Base-by-base conservation (phyloP, 2,329 filamentous ascomycete genomes). In the Aspergillus pseudoviridinutans region DNA sequence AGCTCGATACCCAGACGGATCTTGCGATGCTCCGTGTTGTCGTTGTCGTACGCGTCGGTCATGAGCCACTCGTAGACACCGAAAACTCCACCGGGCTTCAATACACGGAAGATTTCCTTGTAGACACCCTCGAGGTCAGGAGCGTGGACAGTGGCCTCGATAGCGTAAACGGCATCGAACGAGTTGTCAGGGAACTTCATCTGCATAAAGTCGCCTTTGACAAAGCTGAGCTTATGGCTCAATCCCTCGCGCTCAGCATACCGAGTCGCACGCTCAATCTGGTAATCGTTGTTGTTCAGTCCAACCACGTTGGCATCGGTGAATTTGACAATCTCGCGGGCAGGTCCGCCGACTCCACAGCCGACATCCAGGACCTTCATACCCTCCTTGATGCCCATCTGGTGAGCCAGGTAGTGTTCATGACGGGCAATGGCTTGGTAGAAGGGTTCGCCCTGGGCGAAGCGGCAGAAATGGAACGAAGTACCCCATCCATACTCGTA, bases 31-130 rank as follows among this genome's bases (percentile, higher is more conserved):
- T 87, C 82, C 1, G 90, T 76, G 82, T 97, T 92, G 59, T 89
- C 82, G 73, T 96, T 93, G 79, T 97, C 89, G 78, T 97, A 99
- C 25, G 87, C 80, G 62, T 97, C 92, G 6, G 92, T 97, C 94
- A 99, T 97, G 71, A 97, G 82, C 94, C 94, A 97, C 78, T 99
- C 94, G 79, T 97, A 99, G 53, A 97, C 93, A 72, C 93, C 94
- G 68, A 97, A 99, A 53, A 91, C 82, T 74, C 94, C 93, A 59
- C 94, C 94, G 22, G 94, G 94, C 84, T 97, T 99, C 62, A 99
- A 83, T 24, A 97, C 92, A 50, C 91, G 90, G 84, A 88, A 92
- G 70, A 97, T 97, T 76, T 97, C 89, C 73, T 86, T 88, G 81
- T 99, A 99, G 64, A 97, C 92, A 58, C 91, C 92, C 70, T 92